phyloP scores from a whole-genome alignment of 331 rosid genomes.

The Phaseolus coccineus region DNA sequence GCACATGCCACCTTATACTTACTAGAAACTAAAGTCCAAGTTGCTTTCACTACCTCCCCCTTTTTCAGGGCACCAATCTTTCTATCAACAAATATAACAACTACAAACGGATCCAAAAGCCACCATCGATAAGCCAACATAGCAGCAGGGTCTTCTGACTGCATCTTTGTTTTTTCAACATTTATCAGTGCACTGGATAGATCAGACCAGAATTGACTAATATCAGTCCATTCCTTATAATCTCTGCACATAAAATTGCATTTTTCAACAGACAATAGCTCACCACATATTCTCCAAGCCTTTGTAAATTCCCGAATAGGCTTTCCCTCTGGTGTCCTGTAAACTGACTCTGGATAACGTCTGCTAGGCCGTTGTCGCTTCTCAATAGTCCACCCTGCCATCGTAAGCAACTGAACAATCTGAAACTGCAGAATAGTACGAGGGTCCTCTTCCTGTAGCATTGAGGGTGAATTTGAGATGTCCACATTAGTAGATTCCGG shows the following conservation, averaged over 20 bases:
- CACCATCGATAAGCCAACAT: slow-evolving; percentile 77
- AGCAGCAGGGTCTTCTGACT: slow-evolving; percentile 48
- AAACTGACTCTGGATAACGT: slow-evolving; percentile 69
- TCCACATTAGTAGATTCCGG: slow-evolving; percentile 49
- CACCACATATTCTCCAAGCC: slow-evolving; percentile 92
- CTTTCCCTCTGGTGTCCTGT: slow-evolving; percentile 82
- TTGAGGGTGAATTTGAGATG: slow-evolving; percentile 50
- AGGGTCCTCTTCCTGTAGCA: slow-evolving; percentile 63
- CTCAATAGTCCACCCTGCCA: slow-evolving; percentile 85
- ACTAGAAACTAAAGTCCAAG: slow-evolving; percentile 49
- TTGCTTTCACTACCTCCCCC: slow-evolving; percentile 81
- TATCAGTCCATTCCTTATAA: slow-evolving; percentile 70
- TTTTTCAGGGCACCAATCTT: slow-evolving; percentile 85
- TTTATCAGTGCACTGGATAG: slow-evolving; percentile 63
- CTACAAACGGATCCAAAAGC: slow-evolving; percentile 88
- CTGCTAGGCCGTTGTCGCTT: slow-evolving; percentile 80
- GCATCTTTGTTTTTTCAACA: slow-evolving; percentile 62
- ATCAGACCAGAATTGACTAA: slow-evolving; percentile 81
- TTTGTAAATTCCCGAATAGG: slow-evolving; percentile 76
- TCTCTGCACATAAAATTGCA: slow-evolving; percentile 50
- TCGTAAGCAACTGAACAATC: slow-evolving; percentile 62
- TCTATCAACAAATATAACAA: slow-evolving; percentile 66
- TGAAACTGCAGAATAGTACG: slow-evolving; percentile 70
- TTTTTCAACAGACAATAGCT: slow-evolving; percentile 64
- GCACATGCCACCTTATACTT: slow-evolving; percentile 42